A percentile compares a stretch with the other conserved stretches of the same genome.
These are phyloP conservation scores for Hyphodiscus hymeniophilus DNA, from an alignment of 495 filamentous ascomycete genomes.

Conservation along the genomic window DNA sequence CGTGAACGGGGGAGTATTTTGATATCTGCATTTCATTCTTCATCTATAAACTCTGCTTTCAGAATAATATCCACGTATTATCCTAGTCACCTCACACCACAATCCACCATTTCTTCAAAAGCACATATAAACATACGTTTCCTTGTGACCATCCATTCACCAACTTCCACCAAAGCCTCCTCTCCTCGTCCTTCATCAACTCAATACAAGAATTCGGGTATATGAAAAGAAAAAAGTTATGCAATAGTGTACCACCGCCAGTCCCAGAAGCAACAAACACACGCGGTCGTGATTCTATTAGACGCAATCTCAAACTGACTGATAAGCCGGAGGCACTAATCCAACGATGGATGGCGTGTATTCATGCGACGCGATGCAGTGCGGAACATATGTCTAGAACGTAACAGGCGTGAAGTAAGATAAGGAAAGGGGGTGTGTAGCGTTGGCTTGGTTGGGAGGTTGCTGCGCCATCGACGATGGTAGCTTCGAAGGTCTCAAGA, in stretches of 20 bases:
- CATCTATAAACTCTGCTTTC: constrained; percentile 6
- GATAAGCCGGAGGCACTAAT: constrained; percentile 12
- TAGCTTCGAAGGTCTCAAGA: background rate
- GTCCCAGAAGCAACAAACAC: constrained; percentile 1
- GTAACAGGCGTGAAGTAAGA: constrained; percentile 15
- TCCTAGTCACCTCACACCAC: background rate
- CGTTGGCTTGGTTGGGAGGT: background rate
- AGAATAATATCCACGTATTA: background rate
- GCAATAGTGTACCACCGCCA: background rate
- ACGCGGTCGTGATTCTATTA: constrained; percentile 17
- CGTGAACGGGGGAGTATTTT: background rate
- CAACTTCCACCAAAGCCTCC: constrained; percentile 2
- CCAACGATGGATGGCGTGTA: constrained; percentile 6
- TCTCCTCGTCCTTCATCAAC: constrained; percentile 10
- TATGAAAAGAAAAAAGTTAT: constrained; percentile 19
- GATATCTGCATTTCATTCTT: constrained; percentile 11
- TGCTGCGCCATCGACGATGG: background rate
- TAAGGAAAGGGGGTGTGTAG: constrained; percentile 4
- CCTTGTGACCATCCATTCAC: constrained; percentile 3
- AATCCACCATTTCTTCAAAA: constrained; percentile 1
- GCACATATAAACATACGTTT: constrained; percentile 11
- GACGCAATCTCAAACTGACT: constrained; percentile 4
- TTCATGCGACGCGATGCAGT: constrained; percentile 10
- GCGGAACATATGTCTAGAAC: constrained; percentile 20
- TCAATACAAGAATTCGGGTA: constrained; percentile 23